phyloP scores from a whole-genome alignment of 2,329 filamentous ascomycete genomes.

The Fusarium keratoplasticum region DNA sequence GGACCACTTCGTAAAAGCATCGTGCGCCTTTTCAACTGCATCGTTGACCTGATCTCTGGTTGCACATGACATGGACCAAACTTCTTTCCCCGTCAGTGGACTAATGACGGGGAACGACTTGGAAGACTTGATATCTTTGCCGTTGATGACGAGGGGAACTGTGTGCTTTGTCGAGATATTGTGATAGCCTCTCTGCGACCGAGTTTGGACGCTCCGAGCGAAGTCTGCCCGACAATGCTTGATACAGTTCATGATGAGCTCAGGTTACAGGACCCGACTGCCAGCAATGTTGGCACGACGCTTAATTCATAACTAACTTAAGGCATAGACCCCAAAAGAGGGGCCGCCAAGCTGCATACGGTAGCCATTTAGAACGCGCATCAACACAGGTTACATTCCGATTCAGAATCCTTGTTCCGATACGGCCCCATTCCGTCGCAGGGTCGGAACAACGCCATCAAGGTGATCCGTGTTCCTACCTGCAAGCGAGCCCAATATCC shows the following conservation, averaged over 20 bases:
- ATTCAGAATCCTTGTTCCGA: too few relatives aligned
- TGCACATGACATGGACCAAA: constrained; percentile 22
- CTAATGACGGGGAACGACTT: constrained; percentile 13
- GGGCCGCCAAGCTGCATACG: too few relatives aligned
- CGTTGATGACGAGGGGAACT: constrained; percentile 22
- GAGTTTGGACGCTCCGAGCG: not conserved
- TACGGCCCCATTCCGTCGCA: too few relatives aligned
- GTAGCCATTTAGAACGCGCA: too few relatives aligned
- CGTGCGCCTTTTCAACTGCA: constrained; percentile 4
- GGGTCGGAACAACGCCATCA: too few relatives aligned
- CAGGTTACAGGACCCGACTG: not conserved
- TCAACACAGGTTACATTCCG: too few relatives aligned
- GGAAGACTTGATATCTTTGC: constrained; percentile 13
- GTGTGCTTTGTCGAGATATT: not conserved
- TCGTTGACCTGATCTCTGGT: constrained; percentile 4
- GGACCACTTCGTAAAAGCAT: constrained; percentile 14
- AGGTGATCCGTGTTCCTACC: too few relatives aligned
- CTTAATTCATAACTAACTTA: not conserved
- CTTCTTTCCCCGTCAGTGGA: constrained; percentile 10
- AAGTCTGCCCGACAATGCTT: not conserved
- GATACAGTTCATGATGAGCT: not conserved
- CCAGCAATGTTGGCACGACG: not conserved
- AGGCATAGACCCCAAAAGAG: not conserved
- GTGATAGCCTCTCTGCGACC: not conserved
- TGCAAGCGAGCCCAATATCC: too few relatives aligned